Base-by-base conservation (phyloP, 1,284 basidiomycete genomes). In the Xerocomus nothofagi region DNA sequence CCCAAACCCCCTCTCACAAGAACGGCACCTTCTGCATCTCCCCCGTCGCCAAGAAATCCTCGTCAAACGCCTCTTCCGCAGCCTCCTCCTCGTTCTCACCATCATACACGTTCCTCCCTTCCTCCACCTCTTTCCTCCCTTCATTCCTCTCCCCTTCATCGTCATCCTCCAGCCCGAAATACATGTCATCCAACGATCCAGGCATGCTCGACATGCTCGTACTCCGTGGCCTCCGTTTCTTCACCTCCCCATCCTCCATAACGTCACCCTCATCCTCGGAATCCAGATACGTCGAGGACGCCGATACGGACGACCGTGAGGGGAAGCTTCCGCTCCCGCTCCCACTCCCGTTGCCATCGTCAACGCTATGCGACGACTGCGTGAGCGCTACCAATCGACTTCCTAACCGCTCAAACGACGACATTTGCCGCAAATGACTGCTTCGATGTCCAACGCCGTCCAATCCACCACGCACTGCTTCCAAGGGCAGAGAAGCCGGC, bases 1-100 rank as follows among this genome's bases (percentile, higher is more conserved):
- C 38, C 4, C 31, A 5, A 2, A 18, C n/a, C 12, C 15, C 26
- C 9, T 24, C 6, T 64, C 65, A 87, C 63, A 86, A 69, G 68
- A 88, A 92, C 20, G 88, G 88, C 21, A 91, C 86, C 61, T 86
- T 85, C 71, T 82, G 80, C 90, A 93, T 92, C 74, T 91, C 88
- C 15, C 85, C 89, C 12, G 87, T 80, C 34, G 87, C 88, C 39
- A 89, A 71, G 51, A 93, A 71, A 65, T 91, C 89, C 59, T 93
- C 88, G 62, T 91, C 88, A 61, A 91, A 87, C 17, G 78, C 79
- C 51, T 82, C 78, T 55, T 86, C 82, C 20, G 74, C 78, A 31
- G 75, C 77, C 49, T 79, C 78, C 39, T 76, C 77, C 20, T 76
- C 75, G 33, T 73, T 71, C 36, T 69, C 69, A 8, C 67, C 65